Conservation (phyloP, 257 asterid genomes). For the Orobanche coerulescens region DNA sequence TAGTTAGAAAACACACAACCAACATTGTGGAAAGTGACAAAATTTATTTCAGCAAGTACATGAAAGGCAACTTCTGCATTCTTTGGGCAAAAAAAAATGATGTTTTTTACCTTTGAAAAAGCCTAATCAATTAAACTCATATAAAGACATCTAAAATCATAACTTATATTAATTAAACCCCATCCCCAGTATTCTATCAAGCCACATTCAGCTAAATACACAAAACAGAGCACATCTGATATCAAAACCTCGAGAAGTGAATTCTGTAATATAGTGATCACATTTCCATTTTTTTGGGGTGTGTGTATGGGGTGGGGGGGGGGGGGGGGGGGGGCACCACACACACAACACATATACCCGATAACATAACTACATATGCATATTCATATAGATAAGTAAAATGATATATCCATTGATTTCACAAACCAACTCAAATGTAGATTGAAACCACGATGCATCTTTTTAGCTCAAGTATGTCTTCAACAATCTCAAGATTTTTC, state of each 20-base stretch:
- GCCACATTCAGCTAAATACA: slow-evolving; percentile 3
- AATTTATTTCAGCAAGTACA: too few relatives aligned
- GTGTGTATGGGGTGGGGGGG: too few relatives aligned
- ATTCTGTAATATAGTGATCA: slow-evolving; percentile 12
- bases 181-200: neutral
- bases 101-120: too few relatives aligned
- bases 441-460: slow-evolving; percentile 1
- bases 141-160: neutral
- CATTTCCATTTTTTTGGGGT: slow-evolving; percentile 18
- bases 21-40: too few relatives aligned
- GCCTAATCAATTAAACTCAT: neutral
- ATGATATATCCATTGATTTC: slow-evolving; percentile 13
- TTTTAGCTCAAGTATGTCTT: neutral
- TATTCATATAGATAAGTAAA: slow-evolving; percentile 8
- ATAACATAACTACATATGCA: neutral
- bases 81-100: too few relatives aligned
- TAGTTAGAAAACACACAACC: too few relatives aligned
- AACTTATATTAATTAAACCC: too few relatives aligned
- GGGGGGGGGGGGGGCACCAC: too few relatives aligned
- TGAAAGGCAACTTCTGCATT: too few relatives aligned
- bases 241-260: neutral
- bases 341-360: too few relatives aligned
- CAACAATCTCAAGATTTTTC: slow-evolving; percentile 15
- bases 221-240: slow-evolving; percentile 9
- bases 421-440: neutral